Base-by-base conservation (phyloP, 441 rosid genomes). In the Brassica hybrid region DNA sequence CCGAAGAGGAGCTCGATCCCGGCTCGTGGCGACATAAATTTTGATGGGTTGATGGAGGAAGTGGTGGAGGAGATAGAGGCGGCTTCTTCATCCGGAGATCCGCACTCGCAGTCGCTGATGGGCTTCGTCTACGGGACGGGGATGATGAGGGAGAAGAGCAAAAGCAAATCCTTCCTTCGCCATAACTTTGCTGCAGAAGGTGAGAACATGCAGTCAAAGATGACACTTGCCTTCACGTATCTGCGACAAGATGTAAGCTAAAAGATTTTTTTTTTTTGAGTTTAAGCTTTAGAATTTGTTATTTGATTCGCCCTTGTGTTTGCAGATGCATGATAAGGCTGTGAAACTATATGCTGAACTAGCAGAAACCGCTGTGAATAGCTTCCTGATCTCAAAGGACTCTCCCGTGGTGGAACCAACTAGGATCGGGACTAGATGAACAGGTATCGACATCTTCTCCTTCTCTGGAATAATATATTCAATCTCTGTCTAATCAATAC, bases 331-430 rank as follows among this genome's bases (percentile, higher is more conserved):
- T 81, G 98, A 89, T 6, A 85, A 89, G 69, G 94, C 98, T 5
- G 98, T 90, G 34, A 76, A 83, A 57, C 74, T 93, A 25, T 95
- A 95, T 83, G 94, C 97, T 17, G 97, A 92, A 73, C 82, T 94
- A 81, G 99, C 99, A 16, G 98, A 92, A 83, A 84, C 89, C 32
- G 98, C 98, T 13, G 91, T 96, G n/a, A 94, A 89, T 69, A 92
- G 97, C 82, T 96, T 96, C 72, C 86, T 91, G 83, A 94, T 92
- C 58, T 91, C 98, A 7, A 96, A 96, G 88, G 93, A 96, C 67
- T 92, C 97, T 0, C 97, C 95, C 0, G 98, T 92, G 30, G 86
- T 94, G 64, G 99, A 96, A 79, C 91, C 99, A 0, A 81, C 92
- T 69, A 92, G 98, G 83, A 92, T 94, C 69, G 99, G 96, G 58